A percentile compares a stretch with the other conserved stretches of the same genome.
phyloP scores from a whole-genome alignment of 306 rosid species.

The Quercus engelmannii region DNA sequence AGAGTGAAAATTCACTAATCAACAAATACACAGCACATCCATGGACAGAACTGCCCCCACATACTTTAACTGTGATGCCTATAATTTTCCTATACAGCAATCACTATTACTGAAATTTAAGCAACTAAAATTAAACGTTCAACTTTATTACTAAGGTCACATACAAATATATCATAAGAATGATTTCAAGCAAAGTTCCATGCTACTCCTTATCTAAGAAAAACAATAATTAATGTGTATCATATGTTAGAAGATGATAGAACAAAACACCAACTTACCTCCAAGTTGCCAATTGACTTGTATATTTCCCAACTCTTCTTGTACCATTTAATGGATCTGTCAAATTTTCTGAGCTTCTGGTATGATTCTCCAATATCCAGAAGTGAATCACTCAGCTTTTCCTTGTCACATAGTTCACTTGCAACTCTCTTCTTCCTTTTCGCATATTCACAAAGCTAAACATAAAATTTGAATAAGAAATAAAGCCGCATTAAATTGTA shows the following conservation, averaged over 20 bases:
- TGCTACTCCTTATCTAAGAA: background rate
- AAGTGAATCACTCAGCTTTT: constrained; percentile 68
- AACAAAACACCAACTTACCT: constrained; percentile 47
- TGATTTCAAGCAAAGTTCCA: background rate
- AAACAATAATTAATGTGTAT: background rate
- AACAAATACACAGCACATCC: constrained; percentile 1
- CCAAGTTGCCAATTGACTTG: constrained; percentile 66
- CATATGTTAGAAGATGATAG: constrained; percentile 4
- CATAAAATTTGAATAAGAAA: constrained; percentile 32
- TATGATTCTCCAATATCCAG: constrained; percentile 76
- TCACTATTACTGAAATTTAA: constrained; percentile 3
- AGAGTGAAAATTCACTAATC: constrained; percentile 27
- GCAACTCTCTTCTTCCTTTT: constrained; percentile 75
- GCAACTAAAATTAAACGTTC: constrained; percentile 13
- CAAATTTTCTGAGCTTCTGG: constrained; percentile 67
- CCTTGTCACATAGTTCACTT: constrained; percentile 66
- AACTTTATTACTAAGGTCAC: background rate
- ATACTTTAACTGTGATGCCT: constrained; percentile 7
- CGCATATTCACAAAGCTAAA: constrained; percentile 67
- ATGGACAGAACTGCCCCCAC: constrained; percentile 2
- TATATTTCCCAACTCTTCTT: constrained; percentile 69
- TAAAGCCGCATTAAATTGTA: background rate
- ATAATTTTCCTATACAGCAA: constrained; percentile 1
- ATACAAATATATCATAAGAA: background rate
- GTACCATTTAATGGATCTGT: constrained; percentile 78